A percentile compares a stretch with the other conserved stretches of the same genome.
Conservation (phyloP, 768 basidiomycete genomes). For the Leccinum boreale region DNA sequence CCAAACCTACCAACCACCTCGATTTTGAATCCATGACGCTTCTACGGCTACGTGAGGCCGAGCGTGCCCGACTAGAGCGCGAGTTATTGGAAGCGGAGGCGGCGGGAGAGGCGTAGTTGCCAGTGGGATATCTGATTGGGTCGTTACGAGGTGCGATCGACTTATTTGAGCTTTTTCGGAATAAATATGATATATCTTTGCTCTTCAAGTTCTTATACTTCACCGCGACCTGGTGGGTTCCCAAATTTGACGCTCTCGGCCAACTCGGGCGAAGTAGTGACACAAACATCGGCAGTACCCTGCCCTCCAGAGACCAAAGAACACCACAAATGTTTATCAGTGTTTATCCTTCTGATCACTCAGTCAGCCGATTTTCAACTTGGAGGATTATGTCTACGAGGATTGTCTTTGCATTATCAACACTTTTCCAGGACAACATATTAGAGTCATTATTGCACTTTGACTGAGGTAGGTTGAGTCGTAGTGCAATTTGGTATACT, state of each 20-base stretch:
- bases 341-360: neutral
- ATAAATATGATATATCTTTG: slow-evolving; percentile 4
- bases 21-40: slow-evolving; percentile 81
- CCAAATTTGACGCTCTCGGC: neutral
- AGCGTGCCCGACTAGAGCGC: slow-evolving; percentile 69
- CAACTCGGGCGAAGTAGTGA: neutral
- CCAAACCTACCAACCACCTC: slow-evolving; percentile 40
- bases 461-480: neutral
- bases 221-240: neutral
- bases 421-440: neutral
- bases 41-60: slow-evolving; percentile 78
- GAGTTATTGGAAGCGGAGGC: slow-evolving; percentile 75
- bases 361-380: neutral
- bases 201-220: neutral
- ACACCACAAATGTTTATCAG: neutral
- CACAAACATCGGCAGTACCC: neutral
- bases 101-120: slow-evolving; percentile 12
- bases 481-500: neutral
- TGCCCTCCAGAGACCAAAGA: neutral
- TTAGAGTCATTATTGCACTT: neutral
- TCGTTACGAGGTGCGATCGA: slow-evolving; percentile 12
- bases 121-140: neutral
- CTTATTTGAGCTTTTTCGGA: slow-evolving; percentile 6
- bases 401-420: neutral
- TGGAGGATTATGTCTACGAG: neutral